Conservation (phyloP, 2,329 filamentous ascomycete genomes). For the Chaetomium strumarium region DNA sequence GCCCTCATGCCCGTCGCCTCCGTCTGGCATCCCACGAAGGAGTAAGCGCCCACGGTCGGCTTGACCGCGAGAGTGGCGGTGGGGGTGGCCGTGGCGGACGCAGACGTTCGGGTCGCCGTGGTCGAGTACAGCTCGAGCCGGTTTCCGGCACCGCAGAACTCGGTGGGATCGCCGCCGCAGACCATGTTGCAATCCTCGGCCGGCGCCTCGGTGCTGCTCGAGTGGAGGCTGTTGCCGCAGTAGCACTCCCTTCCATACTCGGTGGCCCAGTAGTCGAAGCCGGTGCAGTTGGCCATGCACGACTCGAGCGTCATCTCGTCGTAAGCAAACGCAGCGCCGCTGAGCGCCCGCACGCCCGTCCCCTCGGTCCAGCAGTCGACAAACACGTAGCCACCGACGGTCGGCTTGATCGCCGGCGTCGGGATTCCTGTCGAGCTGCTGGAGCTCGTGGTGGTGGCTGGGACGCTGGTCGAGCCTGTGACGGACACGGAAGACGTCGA, state of each 20-base stretch:
- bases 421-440: slow-evolving; percentile 23
- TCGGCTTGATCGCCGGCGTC: slow-evolving; percentile 34
- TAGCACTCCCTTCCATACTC: slow-evolving; percentile 50
- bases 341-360: slow-evolving; percentile 38
- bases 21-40: slow-evolving; percentile 36
- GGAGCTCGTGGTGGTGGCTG: slow-evolving; percentile 16
- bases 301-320: slow-evolving; percentile 46
- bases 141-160: slow-evolving; percentile 35
- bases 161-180: slow-evolving; percentile 32
- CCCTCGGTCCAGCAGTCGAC: slow-evolving; percentile 47
- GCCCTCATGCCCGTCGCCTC: slow-evolving; percentile 34
- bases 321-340: slow-evolving; percentile 36
- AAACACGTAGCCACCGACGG: slow-evolving; percentile 39
- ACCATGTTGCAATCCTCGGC: slow-evolving; percentile 34
- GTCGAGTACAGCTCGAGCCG: slow-evolving; percentile 30
- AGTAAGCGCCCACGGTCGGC: slow-evolving; percentile 33
- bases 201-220: slow-evolving; percentile 29
- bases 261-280: slow-evolving; percentile 44
- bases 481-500: slow-evolving; percentile 12
- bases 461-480: slow-evolving; percentile 9
- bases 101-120: slow-evolving; percentile 19
- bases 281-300: slow-evolving; percentile 42
- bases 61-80: slow-evolving; percentile 32
- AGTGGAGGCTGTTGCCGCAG: slow-evolving; percentile 40
- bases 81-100: slow-evolving; percentile 25